These are phyloP conservation scores for Purshia tridentata DNA, from an alignment of 306 rosid species.

Conservation along the genomic window DNA sequence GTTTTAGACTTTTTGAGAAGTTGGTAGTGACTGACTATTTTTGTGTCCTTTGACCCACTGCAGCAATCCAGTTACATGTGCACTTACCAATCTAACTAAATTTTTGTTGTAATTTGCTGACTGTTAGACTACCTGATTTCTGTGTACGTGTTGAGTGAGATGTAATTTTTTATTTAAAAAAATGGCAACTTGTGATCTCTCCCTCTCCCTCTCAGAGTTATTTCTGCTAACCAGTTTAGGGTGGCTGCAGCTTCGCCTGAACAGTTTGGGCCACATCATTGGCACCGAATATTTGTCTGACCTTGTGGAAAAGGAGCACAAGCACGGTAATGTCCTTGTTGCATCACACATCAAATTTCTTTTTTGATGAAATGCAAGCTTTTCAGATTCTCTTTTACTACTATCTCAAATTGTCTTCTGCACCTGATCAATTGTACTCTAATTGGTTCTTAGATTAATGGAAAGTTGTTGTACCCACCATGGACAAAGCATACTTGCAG, in stretches of 20 bases:
- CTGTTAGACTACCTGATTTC: conserved; percentile 1
- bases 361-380: not conserved
- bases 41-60: not conserved
- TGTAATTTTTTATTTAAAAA: not conserved
- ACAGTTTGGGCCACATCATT: conserved; percentile 69
- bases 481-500: not conserved
- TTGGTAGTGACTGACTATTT: not conserved
- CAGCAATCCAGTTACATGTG: not conserved
- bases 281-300: conserved; percentile 96
- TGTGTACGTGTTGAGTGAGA: not conserved
- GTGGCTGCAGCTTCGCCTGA: conserved; percentile 80
- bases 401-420: not conserved
- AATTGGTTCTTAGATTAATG: not conserved
- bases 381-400: not conserved
- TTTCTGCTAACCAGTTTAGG: conserved; percentile 31
- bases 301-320: conserved; percentile 91
- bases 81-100: not conserved
- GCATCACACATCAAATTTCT: conserved; percentile 12
- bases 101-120: not conserved
- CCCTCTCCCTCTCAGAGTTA: conserved; percentile 2
- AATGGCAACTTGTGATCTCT: not conserved
- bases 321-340: conserved; percentile 59
- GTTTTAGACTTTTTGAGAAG: not conserved
- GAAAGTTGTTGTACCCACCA: not conserved
- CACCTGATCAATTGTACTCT: not conserved